Base-by-base conservation (phyloP, 106 monocot species). In the Amphibolis antarctica region DNA sequence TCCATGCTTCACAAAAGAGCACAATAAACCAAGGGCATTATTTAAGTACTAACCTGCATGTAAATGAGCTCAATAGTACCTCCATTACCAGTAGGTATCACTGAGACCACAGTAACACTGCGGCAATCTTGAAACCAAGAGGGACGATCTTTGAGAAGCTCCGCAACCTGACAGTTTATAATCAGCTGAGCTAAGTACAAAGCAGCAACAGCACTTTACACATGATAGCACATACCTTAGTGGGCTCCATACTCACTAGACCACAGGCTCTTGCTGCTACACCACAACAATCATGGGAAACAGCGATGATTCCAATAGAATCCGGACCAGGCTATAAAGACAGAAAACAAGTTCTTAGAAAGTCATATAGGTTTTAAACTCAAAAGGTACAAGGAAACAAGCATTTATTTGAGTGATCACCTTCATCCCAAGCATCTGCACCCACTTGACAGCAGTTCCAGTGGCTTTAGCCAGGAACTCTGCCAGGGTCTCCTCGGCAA, bases 231-330 rank as follows among this genome's bases (percentile, higher is more conserved):
- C 19, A 68, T 74, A 89, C 94, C 96, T 96, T 96, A 28, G 84
- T 74, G 80, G 96, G 96, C 63, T 96, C 96, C 66, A 96, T 72
- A 79, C 90, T 86, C 86, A 96, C 96, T 75, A 96, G 90, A 54
- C 96, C 90, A 45, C 90, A 96, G 18, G 90, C 96, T 75, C 96
- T 79, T 42, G 96, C 96, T 84, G 96, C 96, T 77, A 90, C 80
- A 59, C 96, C 96, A 87, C 82, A 75, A 66, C 90, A 84, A 76
- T 82, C 90, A 86, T 84, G 86, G 58, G 90, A 96, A 85, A 96
- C 86, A 84, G 94, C 86, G 68, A 96, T 68, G 90, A 96, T 90
- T 84, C 90, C 96, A 78, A 90, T 80, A 72, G 96, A 96, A 90
- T 96, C 96, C 90, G 96, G 96, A 96, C 96, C 96, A 96, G 96